phyloP scores from a whole-genome alignment of 371 early-diverging fungal genomes.

The Rhizopus delemar region DNA sequence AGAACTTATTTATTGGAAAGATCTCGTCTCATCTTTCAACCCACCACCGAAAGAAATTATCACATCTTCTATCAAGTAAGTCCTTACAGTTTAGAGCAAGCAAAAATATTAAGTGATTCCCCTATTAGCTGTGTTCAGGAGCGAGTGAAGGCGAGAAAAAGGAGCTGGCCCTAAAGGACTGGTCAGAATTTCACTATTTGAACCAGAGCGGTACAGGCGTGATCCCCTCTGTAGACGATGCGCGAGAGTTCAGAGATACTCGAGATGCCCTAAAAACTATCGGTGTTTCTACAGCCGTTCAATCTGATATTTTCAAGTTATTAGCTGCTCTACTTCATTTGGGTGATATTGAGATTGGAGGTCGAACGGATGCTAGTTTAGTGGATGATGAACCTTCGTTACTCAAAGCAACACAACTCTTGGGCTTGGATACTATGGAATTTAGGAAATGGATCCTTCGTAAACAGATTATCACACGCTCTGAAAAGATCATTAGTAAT shows the following conservation, averaged over 20 bases:
- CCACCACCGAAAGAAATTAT: conserved; percentile 95
- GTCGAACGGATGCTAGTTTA: conserved; percentile 70
- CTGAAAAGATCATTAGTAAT: conserved; percentile 84
- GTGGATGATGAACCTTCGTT: conserved; percentile 74
- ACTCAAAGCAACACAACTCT: conserved; percentile 63
- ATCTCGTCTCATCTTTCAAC: conserved; percentile 94
- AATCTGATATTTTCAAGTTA: conserved; percentile 85
- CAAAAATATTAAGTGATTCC: not conserved
- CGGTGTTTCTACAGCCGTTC: conserved; percentile 76
- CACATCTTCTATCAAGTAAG: conserved; percentile 96
- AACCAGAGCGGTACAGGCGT: conserved; percentile 81
- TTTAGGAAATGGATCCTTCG: conserved; percentile 91
- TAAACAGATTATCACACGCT: conserved; percentile 85
- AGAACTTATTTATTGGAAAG: conserved; percentile 97
- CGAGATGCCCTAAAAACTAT: conserved; percentile 80
- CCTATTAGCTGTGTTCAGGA: conserved; percentile 78
- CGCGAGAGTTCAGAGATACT: conserved; percentile 84
- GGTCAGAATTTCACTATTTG: conserved; percentile 80
- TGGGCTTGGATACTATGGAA: conserved; percentile 70
- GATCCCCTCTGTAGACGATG: conserved; percentile 88
- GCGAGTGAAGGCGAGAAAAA: conserved; percentile 77
- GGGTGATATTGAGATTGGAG: conserved; percentile 87
- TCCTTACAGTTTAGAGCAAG: not conserved
- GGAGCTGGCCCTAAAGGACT: conserved; percentile 70
- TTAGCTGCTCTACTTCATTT: conserved; percentile 91